Evolutionary conservation across 257 asterid genomes (phyloP).

Genomic region (Solanum sparsipilum): DNA sequence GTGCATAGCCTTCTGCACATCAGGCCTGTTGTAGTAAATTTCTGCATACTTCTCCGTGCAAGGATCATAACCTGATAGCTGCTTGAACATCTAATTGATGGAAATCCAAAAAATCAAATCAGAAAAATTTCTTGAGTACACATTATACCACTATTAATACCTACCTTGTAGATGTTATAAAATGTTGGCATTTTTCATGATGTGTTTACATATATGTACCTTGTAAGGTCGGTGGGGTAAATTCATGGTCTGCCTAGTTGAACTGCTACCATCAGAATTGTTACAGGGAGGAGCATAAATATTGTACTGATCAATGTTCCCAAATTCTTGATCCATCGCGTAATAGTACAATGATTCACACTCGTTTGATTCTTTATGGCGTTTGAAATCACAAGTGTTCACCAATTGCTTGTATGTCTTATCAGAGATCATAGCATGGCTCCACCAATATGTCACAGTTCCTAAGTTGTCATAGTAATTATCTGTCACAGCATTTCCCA

Average conservation of each 20-base stretch:
- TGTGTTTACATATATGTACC: not conserved
- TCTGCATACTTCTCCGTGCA: constrained; percentile 90
- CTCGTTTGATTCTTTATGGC: constrained; percentile 58
- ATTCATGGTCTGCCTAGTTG: constrained; percentile 51
- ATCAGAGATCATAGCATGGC: constrained; percentile 98
- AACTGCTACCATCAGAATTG: constrained; percentile 45
- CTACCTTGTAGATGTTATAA: not conserved
- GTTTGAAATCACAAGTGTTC: constrained; percentile 68
- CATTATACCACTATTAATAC: not conserved
- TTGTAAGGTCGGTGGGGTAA: constrained; percentile 65
- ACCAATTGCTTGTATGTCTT: constrained; percentile 60
- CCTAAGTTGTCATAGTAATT: constrained; percentile 87
- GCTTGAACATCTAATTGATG: constrained; percentile 16
- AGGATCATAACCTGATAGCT: constrained; percentile 76
- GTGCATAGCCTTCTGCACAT: constrained; percentile 85
- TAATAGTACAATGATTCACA: constrained; percentile 78
- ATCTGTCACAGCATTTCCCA: constrained; percentile 94
- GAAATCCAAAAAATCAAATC: not conserved
- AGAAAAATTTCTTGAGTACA: not conserved
- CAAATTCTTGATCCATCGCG: constrained; percentile 93
- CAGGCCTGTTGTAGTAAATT: constrained; percentile 67
- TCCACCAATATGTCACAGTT: constrained; percentile 97
- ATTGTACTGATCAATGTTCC: constrained; percentile 91
- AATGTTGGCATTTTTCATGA: not conserved
- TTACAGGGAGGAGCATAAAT: constrained; percentile 85